These are phyloP conservation scores for Aspergillus luchuensis DNA, from an alignment of 2,329 filamentous ascomycete genomes.

Conservation along the genomic window DNA sequence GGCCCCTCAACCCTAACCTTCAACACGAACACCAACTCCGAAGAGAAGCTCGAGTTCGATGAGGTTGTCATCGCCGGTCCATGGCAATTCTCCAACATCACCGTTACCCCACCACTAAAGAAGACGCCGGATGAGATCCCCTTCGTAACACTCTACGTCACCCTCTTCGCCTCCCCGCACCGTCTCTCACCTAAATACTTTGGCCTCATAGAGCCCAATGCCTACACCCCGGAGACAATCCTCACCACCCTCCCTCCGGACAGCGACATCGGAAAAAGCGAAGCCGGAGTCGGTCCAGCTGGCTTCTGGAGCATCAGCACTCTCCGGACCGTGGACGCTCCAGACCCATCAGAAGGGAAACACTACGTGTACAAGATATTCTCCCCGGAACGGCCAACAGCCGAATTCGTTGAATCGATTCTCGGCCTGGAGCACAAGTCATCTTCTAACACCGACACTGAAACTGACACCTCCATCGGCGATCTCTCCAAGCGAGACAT, in stretches of 20 bases:
- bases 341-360: conserved; percentile 33
- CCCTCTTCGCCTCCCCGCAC: conserved; percentile 78
- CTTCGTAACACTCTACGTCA: conserved; percentile 85
- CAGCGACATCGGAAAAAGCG: conserved; percentile 40
- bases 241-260: conserved; percentile 75
- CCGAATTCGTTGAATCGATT: conserved; percentile 51
- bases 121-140: conserved; percentile 73
- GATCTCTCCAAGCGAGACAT: conserved; percentile 52
- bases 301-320: conserved; percentile 87
- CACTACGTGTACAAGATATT: conserved; percentile 70
- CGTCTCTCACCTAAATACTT: conserved; percentile 74
- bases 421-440: conserved; percentile 45
- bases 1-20: conserved; percentile 51
- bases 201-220: conserved; percentile 54
- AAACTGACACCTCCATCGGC: conserved; percentile 31
- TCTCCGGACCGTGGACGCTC: conserved; percentile 65
- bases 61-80: conserved; percentile 81
- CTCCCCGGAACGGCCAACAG: conserved; percentile 54
- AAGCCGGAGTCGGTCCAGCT: conserved; percentile 66
- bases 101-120: conserved; percentile 46
- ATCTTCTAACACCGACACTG: conserved; percentile 10
- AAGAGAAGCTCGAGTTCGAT: conserved; percentile 59
- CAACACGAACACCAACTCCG: conserved; percentile 16
- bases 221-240: conserved; percentile 68
- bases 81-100: conserved; percentile 75